These are phyloP conservation scores for Mixia osmundae DNA, from an alignment of 1,284 basidiomycete genomes.

Conservation along the genomic window DNA sequence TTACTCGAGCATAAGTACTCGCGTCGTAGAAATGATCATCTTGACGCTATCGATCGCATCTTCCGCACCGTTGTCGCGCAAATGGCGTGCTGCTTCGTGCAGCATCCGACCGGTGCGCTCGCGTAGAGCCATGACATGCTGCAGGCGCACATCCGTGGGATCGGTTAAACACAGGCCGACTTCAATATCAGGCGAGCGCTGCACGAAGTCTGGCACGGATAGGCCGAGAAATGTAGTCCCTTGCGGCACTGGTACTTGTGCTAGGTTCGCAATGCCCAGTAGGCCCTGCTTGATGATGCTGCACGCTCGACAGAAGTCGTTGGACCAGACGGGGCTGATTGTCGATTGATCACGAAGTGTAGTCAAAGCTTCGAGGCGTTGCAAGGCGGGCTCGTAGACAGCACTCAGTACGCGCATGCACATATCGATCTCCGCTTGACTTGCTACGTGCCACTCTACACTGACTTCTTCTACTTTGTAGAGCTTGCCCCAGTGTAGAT, in stretches of 20 bases:
- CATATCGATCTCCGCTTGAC: conserved; percentile 49
- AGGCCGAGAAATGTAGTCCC: conserved; percentile 14
- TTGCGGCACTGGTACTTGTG: conserved; percentile 31
- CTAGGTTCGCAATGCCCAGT: conserved; percentile 39
- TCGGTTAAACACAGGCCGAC: conserved; percentile 55
- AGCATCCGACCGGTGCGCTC: conserved; percentile 44
- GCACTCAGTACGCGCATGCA: conserved; percentile 51
- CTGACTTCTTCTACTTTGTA: conserved; percentile 57
- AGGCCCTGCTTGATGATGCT: conserved; percentile 36
- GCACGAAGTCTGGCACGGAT: conserved; percentile 20
- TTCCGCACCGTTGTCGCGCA: conserved; percentile 35
- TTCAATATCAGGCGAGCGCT: conserved; percentile 19
- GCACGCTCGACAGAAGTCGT: conserved; percentile 64
- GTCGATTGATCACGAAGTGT: conserved; percentile 24
- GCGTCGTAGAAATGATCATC: conserved; percentile 26
- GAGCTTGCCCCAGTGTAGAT: conserved; percentile 25
- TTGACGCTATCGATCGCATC: conserved; percentile 78
- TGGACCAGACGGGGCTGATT: conserved; percentile 50
- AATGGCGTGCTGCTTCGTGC: conserved; percentile 35
- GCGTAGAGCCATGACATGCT: conserved; percentile 37
- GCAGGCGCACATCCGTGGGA: conserved; percentile 48
- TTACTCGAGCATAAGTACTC: no score
- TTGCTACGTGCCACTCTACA: conserved; percentile 74
- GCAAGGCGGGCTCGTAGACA: conserved; percentile 40
- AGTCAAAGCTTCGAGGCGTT: conserved; percentile 33